A percentile compares a stretch with the other conserved stretches of the same genome.
phyloP scores from a whole-genome alignment of 2,329 filamentous ascomycete species.

The Monilinia fructigena region DNA sequence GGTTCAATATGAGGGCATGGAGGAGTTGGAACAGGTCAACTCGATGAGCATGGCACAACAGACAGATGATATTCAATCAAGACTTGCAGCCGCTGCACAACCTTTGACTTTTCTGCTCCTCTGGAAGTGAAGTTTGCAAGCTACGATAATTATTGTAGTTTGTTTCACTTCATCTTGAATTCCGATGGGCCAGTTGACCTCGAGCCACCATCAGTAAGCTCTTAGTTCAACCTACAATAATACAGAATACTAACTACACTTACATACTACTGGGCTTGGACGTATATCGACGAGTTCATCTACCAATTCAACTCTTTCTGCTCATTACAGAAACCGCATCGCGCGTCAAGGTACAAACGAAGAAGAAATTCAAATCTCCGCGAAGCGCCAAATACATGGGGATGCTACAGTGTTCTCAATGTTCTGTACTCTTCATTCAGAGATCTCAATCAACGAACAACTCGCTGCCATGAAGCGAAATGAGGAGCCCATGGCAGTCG shows the following conservation, averaged over 20 bases:
- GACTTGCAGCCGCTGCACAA: slow-evolving; percentile 86
- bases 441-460: slow-evolving; percentile 98
- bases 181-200: slow-evolving; percentile 98
- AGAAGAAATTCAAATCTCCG: slow-evolving; percentile 90
- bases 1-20: slow-evolving; percentile 87
- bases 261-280: slow-evolving; percentile 98
- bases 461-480: slow-evolving; percentile 90
- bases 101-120: slow-evolving; percentile 91
- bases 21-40: slow-evolving; percentile 73
- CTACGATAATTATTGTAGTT: slow-evolving; percentile 98
- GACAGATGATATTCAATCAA: slow-evolving; percentile 88
- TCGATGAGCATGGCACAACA: slow-evolving; percentile 70
- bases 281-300: slow-evolving; percentile 99
- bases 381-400: slow-evolving; percentile 98
- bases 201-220: slow-evolving; percentile 88
- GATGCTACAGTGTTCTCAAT: slow-evolving; percentile 98
- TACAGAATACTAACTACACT: slow-evolving; percentile 30
- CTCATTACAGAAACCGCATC: slow-evolving; percentile 90
- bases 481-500: slow-evolving; percentile 83
- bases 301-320: slow-evolving; percentile 99
- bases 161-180: slow-evolving; percentile 99
- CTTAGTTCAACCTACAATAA: slow-evolving; percentile 11
- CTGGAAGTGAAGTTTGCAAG: slow-evolving; percentile 97
- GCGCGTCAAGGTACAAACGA: slow-evolving; percentile 80
- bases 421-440: slow-evolving; percentile 99